phyloP scores from a whole-genome alignment of 2,329 filamentous ascomycete genomes.

The Aspergillus ruber region DNA sequence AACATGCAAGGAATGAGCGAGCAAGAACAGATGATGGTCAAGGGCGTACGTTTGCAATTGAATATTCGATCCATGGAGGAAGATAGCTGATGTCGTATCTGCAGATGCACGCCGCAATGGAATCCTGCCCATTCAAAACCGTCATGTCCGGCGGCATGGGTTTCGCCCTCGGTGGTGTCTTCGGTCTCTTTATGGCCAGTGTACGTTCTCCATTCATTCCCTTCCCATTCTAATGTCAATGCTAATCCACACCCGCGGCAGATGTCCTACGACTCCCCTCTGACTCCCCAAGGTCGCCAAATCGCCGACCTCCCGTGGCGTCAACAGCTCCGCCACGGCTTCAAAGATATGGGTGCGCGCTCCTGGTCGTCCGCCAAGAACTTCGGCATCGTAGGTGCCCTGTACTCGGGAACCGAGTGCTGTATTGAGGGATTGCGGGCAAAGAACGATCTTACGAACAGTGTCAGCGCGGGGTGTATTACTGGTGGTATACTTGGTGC shows the following conservation, averaged over 20 bases:
- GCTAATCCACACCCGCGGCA: slow-evolving; percentile 28
- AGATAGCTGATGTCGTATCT: neutral
- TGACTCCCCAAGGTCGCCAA: slow-evolving; percentile 53
- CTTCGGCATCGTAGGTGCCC: slow-evolving; percentile 85
- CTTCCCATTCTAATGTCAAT: neutral
- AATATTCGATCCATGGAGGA: neutral
- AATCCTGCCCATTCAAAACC: slow-evolving; percentile 85
- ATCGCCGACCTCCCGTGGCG: slow-evolving; percentile 65
- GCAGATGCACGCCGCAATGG: slow-evolving; percentile 78
- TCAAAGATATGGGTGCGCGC: slow-evolving; percentile 88
- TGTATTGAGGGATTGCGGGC: slow-evolving; percentile 84
- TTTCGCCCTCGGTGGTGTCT: slow-evolving; percentile 86
- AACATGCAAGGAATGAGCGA: slow-evolving; percentile 37
- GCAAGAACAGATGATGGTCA: slow-evolving; percentile 44
- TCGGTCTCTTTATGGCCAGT: slow-evolving; percentile 96
- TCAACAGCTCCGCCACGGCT: slow-evolving; percentile 75
- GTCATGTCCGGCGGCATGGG: slow-evolving; percentile 87
- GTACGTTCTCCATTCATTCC: slow-evolving; percentile 39
- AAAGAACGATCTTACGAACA: slow-evolving; percentile 89
- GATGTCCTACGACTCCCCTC: slow-evolving; percentile 98
- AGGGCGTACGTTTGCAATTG: slow-evolving; percentile 31
- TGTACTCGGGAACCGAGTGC: slow-evolving; percentile 92
- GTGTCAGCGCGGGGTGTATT: slow-evolving; percentile 78
- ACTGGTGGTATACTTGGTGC: slow-evolving; percentile 84
- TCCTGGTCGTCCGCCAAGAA: slow-evolving; percentile 83